Base-by-base conservation (phyloP, 1,284 basidiomycete genomes). In the Boletus sp. region DNA sequence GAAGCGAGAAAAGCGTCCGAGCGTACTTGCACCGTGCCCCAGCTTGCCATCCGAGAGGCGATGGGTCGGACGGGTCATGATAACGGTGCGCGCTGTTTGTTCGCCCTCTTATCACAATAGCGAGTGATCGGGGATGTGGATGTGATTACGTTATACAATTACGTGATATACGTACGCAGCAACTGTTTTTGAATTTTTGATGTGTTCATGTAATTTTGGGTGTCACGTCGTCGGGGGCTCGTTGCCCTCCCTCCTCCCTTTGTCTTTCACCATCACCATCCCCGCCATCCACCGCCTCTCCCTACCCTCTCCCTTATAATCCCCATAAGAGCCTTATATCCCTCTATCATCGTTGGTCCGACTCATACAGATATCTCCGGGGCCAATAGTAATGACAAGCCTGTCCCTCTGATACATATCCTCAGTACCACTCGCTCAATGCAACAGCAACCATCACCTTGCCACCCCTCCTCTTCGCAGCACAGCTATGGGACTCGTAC, bases 401-500 rank as follows among this genome's bases (percentile, higher is more conserved):
- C 29, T 19, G 49, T 49, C 44, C 42, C 41, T 48, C 52, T 59
- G 53, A 58, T 42, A 53, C 52, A 57, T 50, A 60, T 55, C 51
- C 63, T 66, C 61, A 41, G 22, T 7, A 30, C 13, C 29, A 30
- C n/a, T 13, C 23, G 40, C 41, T 20, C 70, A 55, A 67, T 67
- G 62, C 56, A 57, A 45, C 55, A 48, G 16, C 62, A 50, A 39
- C 54, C 49, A 34, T 43, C 59, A 1, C 48, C 42, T 12, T 57
- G 47, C 43, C 35, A 40, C 25, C 19, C 43, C 16, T 44, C 14
- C 41, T 53, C 61, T 47, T 35, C 58, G 42, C 58, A 56, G 33
- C 60, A 62, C 46, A 56, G 43, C 59, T 81, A 83, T 69, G 73
- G 72, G 52, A 82, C 80, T 7, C 68, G 81, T 42, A 80, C 74